Evolutionary conservation across 495 filamentous ascomycete species (phyloP).

Genomic region (Penicillium cataractarum): DNA sequence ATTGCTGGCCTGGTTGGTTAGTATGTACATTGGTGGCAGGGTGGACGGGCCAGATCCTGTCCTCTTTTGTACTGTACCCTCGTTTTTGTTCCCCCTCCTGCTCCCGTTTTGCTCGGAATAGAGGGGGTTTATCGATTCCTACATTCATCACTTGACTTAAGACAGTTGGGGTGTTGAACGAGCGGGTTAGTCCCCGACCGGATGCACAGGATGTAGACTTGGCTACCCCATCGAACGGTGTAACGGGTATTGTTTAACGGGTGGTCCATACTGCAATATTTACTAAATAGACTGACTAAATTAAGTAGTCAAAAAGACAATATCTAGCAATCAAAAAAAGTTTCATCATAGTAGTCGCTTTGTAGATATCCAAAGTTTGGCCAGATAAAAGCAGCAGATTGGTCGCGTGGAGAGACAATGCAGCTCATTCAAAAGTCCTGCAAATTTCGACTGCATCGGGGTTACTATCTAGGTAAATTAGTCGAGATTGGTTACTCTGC

Average conservation of each 20-base stretch:
- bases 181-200: background rate
- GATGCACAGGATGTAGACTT: background rate
- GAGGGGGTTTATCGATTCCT: background rate
- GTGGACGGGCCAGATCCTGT: slow-evolving; percentile 8
- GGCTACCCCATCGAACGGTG: slow-evolving; percentile 19
- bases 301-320: background rate
- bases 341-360: background rate
- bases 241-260: slow-evolving; percentile 16
- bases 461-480: background rate
- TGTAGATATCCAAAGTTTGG: background rate
- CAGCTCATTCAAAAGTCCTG: background rate
- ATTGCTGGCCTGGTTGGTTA: background rate
- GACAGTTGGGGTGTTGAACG: background rate
- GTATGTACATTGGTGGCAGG: background rate
- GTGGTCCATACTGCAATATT: slow-evolving; percentile 16
- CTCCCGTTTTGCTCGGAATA: background rate
- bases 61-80: background rate
- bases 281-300: background rate
- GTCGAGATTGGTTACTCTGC: slow-evolving; percentile 16
- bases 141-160: background rate
- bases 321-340: background rate
- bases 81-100: background rate
- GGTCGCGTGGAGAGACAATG: slow-evolving; percentile 12
- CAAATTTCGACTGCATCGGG: background rate
- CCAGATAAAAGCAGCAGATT: background rate